Evolutionary conservation across 768 basidiomycete genomes (phyloP).

Genomic region (Rhodotorula babjevae): DNA sequence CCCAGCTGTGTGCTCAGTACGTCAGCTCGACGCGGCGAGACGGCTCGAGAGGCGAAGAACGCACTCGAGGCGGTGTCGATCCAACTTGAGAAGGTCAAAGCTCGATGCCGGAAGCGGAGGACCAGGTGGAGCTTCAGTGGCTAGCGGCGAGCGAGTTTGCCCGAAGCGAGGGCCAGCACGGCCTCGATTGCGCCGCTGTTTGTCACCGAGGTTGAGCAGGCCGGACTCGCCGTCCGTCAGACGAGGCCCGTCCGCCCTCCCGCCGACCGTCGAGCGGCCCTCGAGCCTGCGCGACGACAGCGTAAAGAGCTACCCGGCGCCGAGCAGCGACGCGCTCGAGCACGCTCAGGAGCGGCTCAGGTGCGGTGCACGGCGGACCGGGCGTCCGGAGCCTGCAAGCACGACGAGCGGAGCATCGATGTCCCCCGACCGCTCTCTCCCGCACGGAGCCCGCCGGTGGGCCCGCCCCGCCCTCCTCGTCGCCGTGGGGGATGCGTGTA

Average conservation of each 20-base stretch:
- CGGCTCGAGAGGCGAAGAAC: neutral
- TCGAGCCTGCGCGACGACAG: too few species aligned
- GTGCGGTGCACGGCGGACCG: too few species aligned
- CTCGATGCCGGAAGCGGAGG: neutral
- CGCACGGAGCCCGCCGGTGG: neutral
- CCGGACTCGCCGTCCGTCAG: too few species aligned
- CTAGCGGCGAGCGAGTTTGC: neutral
- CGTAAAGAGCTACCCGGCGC: too few species aligned
- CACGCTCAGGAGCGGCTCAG: too few species aligned
- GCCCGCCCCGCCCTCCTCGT: neutral
- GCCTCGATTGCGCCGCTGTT: neutral
- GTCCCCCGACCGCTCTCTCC: neutral
- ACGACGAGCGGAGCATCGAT: neutral
- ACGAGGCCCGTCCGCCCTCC: too few species aligned
- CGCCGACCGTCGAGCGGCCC: too few species aligned
- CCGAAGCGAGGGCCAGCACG: neutral
- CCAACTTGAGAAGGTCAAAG: neutral
- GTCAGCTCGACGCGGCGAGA: neutral
- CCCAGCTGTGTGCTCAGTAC: neutral
- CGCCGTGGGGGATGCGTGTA: neutral
- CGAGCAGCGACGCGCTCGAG: too few species aligned
- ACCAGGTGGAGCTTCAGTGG: neutral
- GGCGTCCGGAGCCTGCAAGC: neutral
- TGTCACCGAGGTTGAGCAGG: neutral
- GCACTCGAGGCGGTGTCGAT: too few species aligned